A percentile compares a stretch with the other conserved stretches of the same genome.
Evolutionary conservation across 768 basidiomycete genomes (phyloP).

Genomic region (Agaricus subrufescens): DNA sequence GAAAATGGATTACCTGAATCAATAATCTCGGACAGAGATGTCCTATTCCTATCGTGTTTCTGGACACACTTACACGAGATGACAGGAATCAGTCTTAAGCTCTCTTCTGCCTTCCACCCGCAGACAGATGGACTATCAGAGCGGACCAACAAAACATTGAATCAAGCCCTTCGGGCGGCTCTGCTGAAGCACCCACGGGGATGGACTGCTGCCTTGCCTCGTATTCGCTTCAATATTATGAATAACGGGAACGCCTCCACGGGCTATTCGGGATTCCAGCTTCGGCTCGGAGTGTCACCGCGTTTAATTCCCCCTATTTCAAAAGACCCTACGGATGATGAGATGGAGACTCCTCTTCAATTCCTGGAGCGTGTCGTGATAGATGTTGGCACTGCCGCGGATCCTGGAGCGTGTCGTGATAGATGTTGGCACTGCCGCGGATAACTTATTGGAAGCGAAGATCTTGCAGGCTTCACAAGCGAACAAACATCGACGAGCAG

Average conservation of each 20-base stretch:
- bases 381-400: too few species aligned
- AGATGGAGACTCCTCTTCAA: neutral
- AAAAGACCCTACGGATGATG: neutral
- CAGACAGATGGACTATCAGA: slow-evolving; percentile 13
- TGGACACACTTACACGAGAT: slow-evolving; percentile 4
- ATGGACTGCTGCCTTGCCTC: slow-evolving; percentile 17
- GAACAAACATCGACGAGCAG: too few species aligned
- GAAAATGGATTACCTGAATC: slow-evolving; percentile 23
- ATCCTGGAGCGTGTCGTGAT: too few species aligned
- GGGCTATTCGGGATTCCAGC: slow-evolving; percentile 15
- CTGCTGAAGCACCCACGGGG: slow-evolving; percentile 19
- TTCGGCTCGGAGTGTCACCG: slow-evolving; percentile 2
- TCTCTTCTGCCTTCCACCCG: slow-evolving; percentile 6
- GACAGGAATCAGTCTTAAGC: neutral
- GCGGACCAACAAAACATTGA: slow-evolving; percentile 20
- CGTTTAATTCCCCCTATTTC: neutral
- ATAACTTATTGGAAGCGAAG: too few species aligned
- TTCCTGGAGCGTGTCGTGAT: neutral
- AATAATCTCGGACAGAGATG: slow-evolving; percentile 28
- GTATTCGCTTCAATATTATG: slow-evolving; percentile 22
- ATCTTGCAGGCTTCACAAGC: neutral
- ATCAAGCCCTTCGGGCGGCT: slow-evolving; percentile 16
- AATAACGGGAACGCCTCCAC: slow-evolving; percentile 18
- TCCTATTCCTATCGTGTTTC: slow-evolving; percentile 20
- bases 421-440: too few species aligned